These are phyloP conservation scores for Colletotrichum echinochloae DNA, from an alignment of 2,329 filamentous ascomycete genomes.

Conservation along the genomic window DNA sequence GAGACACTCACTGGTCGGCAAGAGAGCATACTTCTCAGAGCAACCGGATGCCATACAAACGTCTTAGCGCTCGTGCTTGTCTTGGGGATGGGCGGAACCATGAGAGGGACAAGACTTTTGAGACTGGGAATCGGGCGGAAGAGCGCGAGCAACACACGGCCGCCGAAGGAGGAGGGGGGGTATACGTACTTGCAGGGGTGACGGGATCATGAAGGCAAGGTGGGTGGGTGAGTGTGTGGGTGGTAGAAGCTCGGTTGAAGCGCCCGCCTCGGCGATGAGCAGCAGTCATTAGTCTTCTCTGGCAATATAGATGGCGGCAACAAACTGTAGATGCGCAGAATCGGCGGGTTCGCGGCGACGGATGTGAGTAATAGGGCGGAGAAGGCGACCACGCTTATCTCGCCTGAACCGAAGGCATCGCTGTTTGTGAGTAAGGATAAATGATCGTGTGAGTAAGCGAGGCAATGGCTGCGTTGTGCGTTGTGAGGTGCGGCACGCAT, in stretches of 20 bases:
- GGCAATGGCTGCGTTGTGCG: background rate
- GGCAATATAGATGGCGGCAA: background rate
- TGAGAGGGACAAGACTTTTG: conserved; percentile 34
- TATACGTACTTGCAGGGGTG: background rate
- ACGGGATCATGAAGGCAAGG: too few species aligned
- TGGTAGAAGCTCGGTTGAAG: conserved; percentile 32
- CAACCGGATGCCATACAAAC: background rate
- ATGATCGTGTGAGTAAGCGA: background rate
- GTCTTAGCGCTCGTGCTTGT: conserved; percentile 18
- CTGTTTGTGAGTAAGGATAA: background rate
- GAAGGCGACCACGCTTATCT: background rate
- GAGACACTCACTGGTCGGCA: background rate
- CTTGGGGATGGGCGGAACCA: conserved; percentile 19
- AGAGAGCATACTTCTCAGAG: background rate
- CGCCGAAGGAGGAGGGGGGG: conserved; percentile 21
- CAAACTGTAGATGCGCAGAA: conserved; percentile 2
- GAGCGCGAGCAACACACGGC: conserved; percentile 2
- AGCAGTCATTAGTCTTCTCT: background rate
- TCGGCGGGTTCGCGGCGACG: background rate
- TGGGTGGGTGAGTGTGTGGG: conserved; percentile 10
- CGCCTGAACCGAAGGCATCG: background rate
- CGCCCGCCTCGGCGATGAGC: conserved; percentile 15
- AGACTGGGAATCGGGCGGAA: conserved; percentile 15
- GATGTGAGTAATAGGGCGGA: background rate
- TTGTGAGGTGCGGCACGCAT: background rate